Evolutionary conservation across 148 eudicot species (phyloP).

Genomic region (Rhododendron henanense): DNA sequence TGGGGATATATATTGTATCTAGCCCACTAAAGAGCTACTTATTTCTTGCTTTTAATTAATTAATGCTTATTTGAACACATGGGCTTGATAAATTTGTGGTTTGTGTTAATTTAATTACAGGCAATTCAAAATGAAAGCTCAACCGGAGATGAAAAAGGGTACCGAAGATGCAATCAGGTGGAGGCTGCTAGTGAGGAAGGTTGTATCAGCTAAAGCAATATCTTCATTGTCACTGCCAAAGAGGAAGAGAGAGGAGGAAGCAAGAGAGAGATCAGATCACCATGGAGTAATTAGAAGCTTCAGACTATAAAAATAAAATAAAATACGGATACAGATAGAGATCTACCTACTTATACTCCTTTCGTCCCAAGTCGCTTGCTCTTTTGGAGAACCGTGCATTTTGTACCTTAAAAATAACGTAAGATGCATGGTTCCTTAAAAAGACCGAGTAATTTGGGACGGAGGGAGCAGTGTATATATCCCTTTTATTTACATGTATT

Average conservation of each 20-base stretch:
- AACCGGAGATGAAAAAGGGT: constrained; percentile 33
- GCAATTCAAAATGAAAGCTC: constrained; percentile 57
- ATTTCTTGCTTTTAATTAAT: neutral
- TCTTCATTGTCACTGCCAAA: constrained; percentile 22
- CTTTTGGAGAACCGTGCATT: too few species aligned
- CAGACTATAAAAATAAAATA: neutral
- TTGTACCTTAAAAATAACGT: too few species aligned
- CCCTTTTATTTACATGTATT: neutral
- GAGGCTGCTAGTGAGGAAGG: constrained; percentile 70
- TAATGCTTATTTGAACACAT: neutral
- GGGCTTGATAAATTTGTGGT: neutral
- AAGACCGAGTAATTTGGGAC: neutral
- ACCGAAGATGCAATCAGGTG: constrained; percentile 48
- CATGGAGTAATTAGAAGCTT: constrained; percentile 5
- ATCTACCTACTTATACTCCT: neutral
- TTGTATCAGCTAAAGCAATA: constrained; percentile 32
- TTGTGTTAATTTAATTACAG: constrained; percentile 27
- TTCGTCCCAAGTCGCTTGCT: too few species aligned
- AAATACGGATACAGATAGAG: neutral
- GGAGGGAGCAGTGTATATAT: neutral
- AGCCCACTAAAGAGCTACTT: neutral
- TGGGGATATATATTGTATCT: too few species aligned
- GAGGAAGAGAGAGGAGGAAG: constrained; percentile 22
- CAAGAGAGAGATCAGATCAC: constrained; percentile 8
- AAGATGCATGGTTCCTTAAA: too few species aligned